phyloP scores from a whole-genome alignment of 495 filamentous ascomycete genomes.

The Hypoxylon subgilvum region DNA sequence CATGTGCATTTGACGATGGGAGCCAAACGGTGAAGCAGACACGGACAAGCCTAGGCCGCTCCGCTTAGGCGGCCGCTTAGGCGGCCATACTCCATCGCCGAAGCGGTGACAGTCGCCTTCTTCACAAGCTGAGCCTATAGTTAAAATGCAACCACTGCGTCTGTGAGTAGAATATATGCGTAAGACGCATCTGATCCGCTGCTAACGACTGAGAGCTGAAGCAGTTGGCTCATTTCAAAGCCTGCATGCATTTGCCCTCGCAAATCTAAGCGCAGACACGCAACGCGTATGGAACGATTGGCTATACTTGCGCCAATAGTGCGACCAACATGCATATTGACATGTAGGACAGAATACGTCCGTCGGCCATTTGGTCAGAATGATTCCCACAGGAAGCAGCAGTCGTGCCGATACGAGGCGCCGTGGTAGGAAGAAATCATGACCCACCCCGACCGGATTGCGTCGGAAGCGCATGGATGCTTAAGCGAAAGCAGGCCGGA shows the following conservation, averaged over 20 bases:
- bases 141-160: neutral
- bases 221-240: neutral
- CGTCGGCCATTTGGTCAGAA: neutral
- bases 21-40: neutral
- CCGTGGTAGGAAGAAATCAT: neutral
- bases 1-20: conserved; percentile 4
- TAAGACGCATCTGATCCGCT: conserved; percentile 1
- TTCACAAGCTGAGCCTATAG: neutral
- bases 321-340: neutral
- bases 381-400: neutral
- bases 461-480: neutral
- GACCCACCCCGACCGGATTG: neutral
- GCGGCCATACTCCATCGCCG: conserved; percentile 12
- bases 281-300: neutral
- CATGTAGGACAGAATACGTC: neutral
- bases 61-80: conserved; percentile 21
- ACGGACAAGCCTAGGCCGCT: neutral
- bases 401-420: conserved; percentile 9
- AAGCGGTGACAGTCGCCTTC: conserved; percentile 13
- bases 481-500: neutral
- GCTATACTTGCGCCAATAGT: conserved; percentile 9
- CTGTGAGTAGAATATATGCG: neutral
- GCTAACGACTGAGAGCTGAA: neutral
- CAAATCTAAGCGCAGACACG: conserved; percentile 5
- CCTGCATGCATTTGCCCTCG: conserved; percentile 3